phyloP scores from a whole-genome alignment of 306 rosid genomes.

The Malus orientalis region DNA sequence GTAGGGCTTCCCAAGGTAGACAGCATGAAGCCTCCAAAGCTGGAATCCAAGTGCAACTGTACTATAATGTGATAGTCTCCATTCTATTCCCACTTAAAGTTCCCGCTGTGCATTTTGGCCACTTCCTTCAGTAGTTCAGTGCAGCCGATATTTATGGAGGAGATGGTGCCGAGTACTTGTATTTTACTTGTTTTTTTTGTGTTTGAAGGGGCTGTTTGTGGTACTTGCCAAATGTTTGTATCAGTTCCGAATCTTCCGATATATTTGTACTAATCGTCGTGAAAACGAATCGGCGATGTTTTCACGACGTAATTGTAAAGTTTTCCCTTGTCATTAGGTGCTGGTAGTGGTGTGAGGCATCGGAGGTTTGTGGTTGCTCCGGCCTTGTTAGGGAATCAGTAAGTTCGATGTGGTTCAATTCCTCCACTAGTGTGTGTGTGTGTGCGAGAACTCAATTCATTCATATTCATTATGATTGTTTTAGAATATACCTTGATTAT shows the following conservation, averaged over 20 bases:
- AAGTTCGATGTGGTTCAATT: constrained; percentile 33
- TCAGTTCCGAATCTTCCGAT: constrained; percentile 21
- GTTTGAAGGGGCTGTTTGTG: constrained; percentile 37
- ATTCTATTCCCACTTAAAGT: neutral
- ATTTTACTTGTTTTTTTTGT: constrained; percentile 15
- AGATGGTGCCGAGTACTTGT: constrained; percentile 24
- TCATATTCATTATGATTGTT: constrained; percentile 33
- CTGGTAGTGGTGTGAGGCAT: constrained; percentile 29
- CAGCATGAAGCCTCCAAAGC: constrained; percentile 67
- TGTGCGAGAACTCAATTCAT: constrained; percentile 35
- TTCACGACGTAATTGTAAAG: constrained; percentile 74
- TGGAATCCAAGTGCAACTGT: constrained; percentile 96
- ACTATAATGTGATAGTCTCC: constrained; percentile 66
- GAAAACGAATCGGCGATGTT: constrained; percentile 37
- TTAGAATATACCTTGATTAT: constrained; percentile 1
- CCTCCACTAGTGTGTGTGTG: constrained; percentile 18
- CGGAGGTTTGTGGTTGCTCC: constrained; percentile 42
- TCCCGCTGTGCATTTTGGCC: constrained; percentile 16
- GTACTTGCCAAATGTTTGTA: constrained; percentile 34
- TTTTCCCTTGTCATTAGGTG: constrained; percentile 24
- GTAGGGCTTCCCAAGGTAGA: constrained; percentile 73
- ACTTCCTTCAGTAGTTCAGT: constrained; percentile 3
- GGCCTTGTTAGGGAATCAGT: constrained; percentile 33
- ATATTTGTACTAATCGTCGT: constrained; percentile 54
- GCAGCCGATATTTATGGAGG: neutral